Evolutionary conservation across 2,329 filamentous ascomycete genomes (phyloP).

Genomic region (Botrytis deweyae): DNA sequence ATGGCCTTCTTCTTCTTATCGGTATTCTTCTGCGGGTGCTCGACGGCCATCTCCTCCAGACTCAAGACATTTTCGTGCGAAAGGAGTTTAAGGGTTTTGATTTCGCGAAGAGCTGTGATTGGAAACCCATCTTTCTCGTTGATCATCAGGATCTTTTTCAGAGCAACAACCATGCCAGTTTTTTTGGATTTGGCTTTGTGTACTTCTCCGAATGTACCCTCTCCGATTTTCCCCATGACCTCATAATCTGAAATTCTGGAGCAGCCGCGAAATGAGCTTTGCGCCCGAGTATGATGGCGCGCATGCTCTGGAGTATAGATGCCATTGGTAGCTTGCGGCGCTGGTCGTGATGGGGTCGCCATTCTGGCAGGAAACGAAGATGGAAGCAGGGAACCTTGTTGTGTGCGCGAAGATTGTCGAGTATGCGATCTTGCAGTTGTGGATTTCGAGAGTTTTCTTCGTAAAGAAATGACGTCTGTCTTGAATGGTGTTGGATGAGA

Average conservation of each 20-base stretch:
- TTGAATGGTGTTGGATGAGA: not conserved
- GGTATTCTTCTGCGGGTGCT: constrained; percentile 57
- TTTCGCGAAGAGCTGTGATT: constrained; percentile 96
- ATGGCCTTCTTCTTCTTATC: constrained; percentile 80
- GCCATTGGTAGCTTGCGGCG: constrained; percentile 30
- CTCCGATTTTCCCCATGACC: constrained; percentile 78
- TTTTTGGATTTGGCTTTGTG: constrained; percentile 81
- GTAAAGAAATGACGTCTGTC: constrained; percentile 7
- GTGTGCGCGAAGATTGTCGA: not conserved
- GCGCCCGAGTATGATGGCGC: constrained; percentile 25
- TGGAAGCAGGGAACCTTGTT: not conserved
- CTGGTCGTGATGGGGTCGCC: constrained; percentile 22
- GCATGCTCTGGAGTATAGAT: constrained; percentile 28
- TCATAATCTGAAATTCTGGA: constrained; percentile 81
- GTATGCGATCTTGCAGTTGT: not conserved
- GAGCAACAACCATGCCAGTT: constrained; percentile 72
- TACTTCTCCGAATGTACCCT: constrained; percentile 97
- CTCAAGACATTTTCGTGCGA: constrained; percentile 84
- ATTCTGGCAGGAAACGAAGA: constrained; percentile 2
- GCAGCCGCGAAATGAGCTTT: constrained; percentile 68
- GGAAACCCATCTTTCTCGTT: constrained; percentile 99
- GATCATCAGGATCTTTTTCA: constrained; percentile 99
- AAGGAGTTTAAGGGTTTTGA: constrained; percentile 95
- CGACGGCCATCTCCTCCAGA: constrained; percentile 94
- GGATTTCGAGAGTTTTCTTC: not conserved